These are phyloP conservation scores for Lepidium sativum DNA, from an alignment of 345 rosid species.

Conservation along the genomic window DNA sequence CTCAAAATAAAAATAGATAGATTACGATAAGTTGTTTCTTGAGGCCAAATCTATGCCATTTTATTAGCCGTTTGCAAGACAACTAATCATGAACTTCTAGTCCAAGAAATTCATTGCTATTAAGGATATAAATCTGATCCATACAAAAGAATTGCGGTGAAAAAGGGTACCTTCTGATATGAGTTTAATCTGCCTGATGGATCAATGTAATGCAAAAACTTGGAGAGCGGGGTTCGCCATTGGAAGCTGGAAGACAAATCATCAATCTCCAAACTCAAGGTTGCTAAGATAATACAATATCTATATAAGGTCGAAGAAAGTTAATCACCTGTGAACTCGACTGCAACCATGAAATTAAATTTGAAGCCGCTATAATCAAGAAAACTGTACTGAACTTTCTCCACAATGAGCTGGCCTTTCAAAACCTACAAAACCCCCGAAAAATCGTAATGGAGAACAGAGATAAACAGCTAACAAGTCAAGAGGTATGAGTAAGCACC, in stretches of 20 bases:
- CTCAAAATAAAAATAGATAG: neutral
- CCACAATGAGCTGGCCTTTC: slow-evolving; percentile 66
- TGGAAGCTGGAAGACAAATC: slow-evolving; percentile 52
- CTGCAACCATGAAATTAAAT: slow-evolving; percentile 86
- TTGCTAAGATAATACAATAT: neutral
- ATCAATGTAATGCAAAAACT: slow-evolving; percentile 73
- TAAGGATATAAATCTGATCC: neutral
- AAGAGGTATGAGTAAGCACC: slow-evolving; percentile 31
- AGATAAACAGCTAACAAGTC: neutral
- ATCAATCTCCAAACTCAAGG: neutral
- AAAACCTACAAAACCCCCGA: slow-evolving; percentile 36
- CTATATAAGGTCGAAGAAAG: neutral
- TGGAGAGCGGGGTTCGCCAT: slow-evolving; percentile 61
- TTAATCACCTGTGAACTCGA: slow-evolving; percentile 75
- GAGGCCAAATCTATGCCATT: neutral
- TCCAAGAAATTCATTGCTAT: neutral
- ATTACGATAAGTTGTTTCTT: neutral
- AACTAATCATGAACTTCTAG: neutral
- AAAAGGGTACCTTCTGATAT: slow-evolving; percentile 55
- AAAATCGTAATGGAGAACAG: neutral
- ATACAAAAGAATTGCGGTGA: neutral
- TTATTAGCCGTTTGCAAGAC: neutral
- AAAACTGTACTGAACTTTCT: slow-evolving; percentile 62
- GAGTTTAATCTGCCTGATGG: slow-evolving; percentile 70
- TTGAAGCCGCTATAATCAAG: slow-evolving; percentile 84